These are phyloP conservation scores for Diatrype stigma DNA, from an alignment of 2,329 filamentous ascomycete genomes.

Conservation along the genomic window DNA sequence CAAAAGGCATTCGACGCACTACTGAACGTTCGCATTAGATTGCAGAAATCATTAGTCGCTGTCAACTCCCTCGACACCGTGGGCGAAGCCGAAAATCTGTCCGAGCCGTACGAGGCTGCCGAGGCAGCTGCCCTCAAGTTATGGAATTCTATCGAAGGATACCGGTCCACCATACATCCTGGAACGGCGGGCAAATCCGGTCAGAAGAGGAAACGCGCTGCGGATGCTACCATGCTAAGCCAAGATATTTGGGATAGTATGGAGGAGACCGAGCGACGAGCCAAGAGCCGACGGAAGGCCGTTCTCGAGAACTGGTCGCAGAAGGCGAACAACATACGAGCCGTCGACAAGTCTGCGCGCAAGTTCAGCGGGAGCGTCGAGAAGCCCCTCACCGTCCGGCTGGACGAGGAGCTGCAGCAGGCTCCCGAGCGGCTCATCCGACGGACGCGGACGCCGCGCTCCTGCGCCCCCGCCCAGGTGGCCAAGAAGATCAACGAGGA, in stretches of 20 bases:
- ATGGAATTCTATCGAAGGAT: slow-evolving; percentile 73
- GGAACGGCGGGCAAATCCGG: slow-evolving; percentile 40
- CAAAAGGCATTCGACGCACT: slow-evolving; percentile 82
- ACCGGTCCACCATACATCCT: slow-evolving; percentile 59
- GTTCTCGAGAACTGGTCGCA: slow-evolving; percentile 87
- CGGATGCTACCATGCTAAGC: slow-evolving; percentile 53
- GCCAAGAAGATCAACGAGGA: slow-evolving; percentile 55
- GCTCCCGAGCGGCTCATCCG: slow-evolving; percentile 64
- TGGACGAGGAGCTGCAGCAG: slow-evolving; percentile 66
- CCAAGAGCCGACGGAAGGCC: slow-evolving; percentile 59
- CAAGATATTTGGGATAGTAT: slow-evolving; percentile 71
- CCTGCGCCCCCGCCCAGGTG: slow-evolving; percentile 69
- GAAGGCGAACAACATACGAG: slow-evolving; percentile 64
- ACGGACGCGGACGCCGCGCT: slow-evolving; percentile 67
- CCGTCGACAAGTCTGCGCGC: slow-evolving; percentile 45
- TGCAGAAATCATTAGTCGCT: slow-evolving; percentile 85
- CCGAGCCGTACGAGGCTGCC: slow-evolving; percentile 65
- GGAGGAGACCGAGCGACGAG: slow-evolving; percentile 57
- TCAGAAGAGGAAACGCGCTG: slow-evolving; percentile 57
- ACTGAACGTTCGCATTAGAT: slow-evolving; percentile 82
- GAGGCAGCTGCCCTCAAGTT: slow-evolving; percentile 82
- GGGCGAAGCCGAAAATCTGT: slow-evolving; percentile 38
- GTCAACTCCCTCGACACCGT: slow-evolving; percentile 66
- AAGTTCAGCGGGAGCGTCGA: slow-evolving; percentile 49
- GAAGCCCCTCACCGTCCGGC: slow-evolving; percentile 62